phyloP scores from a whole-genome alignment of 805 yeast genomes.

The Candida yuanshanica region DNA sequence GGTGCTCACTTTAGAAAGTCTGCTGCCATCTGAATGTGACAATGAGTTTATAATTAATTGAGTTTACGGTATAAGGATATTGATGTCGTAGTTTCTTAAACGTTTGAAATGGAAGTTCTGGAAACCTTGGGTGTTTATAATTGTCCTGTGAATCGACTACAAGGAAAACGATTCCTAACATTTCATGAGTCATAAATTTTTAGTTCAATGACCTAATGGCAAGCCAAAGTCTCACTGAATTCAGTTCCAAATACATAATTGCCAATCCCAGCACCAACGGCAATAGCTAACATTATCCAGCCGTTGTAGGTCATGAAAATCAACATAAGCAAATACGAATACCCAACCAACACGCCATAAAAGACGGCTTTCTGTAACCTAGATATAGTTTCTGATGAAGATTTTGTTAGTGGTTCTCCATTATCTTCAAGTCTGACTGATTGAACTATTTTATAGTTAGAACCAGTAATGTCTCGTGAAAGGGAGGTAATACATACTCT shows the following conservation, averaged over 20 bases:
- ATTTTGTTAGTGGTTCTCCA: conserved; percentile 6
- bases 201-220: conserved; percentile 15
- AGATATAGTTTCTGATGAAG: conserved; percentile 14
- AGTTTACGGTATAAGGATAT: neutral
- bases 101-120: too few species aligned
- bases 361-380: conserved; percentile 33
- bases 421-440: conserved; percentile 4
- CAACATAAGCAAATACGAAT: conserved; percentile 69
- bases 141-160: neutral
- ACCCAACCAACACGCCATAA: conserved; percentile 64
- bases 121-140: too few species aligned
- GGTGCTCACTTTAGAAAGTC: conserved; percentile 78
- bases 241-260: conserved; percentile 51
- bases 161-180: neutral
- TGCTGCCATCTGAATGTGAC: conserved; percentile 25
- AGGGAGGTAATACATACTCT: conserved; percentile 15
- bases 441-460: conserved; percentile 1
- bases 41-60: neutral
- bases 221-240: conserved; percentile 21
- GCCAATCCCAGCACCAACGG: conserved; percentile 67
- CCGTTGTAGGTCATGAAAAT: conserved; percentile 85
- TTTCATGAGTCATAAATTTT: neutral
- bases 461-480: neutral
- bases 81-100: neutral
- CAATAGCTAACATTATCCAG: conserved; percentile 75